These are phyloP conservation scores for Strobilomyces dryophilus DNA, from an alignment of 768 basidiomycete species.

Conservation along the genomic window DNA sequence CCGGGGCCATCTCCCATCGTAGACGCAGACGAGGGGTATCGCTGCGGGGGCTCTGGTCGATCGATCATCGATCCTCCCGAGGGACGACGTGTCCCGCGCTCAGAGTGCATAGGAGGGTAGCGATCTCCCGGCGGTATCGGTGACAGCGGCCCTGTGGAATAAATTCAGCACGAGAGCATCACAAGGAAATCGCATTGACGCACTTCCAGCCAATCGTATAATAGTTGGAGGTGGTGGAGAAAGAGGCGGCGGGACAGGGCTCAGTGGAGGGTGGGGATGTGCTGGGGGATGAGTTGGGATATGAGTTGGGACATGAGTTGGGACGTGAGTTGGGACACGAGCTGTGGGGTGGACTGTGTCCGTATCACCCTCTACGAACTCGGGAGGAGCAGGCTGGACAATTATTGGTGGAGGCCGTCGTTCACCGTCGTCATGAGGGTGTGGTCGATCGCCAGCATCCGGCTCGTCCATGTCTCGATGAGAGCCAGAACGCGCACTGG, in stretches of 20 bases:
- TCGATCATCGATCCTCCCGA: neutral
- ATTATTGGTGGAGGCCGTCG: constrained; percentile 8
- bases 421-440: constrained; percentile 2
- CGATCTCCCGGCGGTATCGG: constrained; percentile 8
- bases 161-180: constrained; percentile 2
- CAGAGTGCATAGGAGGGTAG: constrained; percentile 12
- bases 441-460: constrained; percentile 15
- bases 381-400: constrained; percentile 8
- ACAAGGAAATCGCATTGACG: neutral
- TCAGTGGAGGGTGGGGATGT: neutral
- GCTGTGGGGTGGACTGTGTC: neutral
- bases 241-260: constrained; percentile 1
- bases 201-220: constrained; percentile 28
- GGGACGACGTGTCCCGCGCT: neutral
- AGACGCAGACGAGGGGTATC: constrained; percentile 12
- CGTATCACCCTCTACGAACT: constrained; percentile 10
- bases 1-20: neutral
- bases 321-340: neutral
- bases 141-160: constrained; percentile 14
- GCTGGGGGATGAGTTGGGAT: neutral
- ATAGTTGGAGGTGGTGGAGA: constrained; percentile 28
- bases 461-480: constrained; percentile 9
- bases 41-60: neutral
- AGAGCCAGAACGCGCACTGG: constrained; percentile 14
- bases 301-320: too few species aligned